phyloP scores from a whole-genome alignment of 208 protist species.

The Wallacemonas sp. region DNA sequence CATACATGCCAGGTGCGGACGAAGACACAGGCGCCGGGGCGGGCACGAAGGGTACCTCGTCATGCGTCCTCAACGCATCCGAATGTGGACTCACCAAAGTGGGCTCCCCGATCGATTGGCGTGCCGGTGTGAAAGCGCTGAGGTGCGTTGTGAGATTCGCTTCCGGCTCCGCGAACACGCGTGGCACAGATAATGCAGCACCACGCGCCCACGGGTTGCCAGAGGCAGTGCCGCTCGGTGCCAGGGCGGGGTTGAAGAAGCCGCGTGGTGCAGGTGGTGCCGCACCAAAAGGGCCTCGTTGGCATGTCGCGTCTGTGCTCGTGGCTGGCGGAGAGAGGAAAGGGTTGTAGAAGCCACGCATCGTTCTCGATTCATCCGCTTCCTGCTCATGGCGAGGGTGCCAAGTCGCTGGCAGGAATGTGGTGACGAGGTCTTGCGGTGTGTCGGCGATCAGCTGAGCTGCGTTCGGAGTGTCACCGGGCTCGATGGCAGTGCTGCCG shows the following conservation, averaged over 20 bases:
- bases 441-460: background rate
- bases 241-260: slow-evolving; percentile 1
- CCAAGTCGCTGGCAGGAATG: background rate
- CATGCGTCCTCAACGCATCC: background rate
- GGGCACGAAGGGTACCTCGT: background rate
- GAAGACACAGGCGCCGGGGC: background rate
- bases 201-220: too few species aligned
- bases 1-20: background rate
- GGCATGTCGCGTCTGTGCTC: too few species aligned
- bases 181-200: background rate
- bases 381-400: background rate
- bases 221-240: background rate
- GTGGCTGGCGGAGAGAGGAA: background rate
- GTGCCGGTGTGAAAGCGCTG: background rate
- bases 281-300: too few species aligned
- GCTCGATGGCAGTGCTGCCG: too few species aligned
- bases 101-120: background rate
- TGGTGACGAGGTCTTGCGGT: background rate
- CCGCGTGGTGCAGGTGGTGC: background rate
- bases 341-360: background rate
- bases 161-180: background rate
- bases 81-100: background rate
- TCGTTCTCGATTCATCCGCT: background rate
- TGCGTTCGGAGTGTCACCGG: too few species aligned
- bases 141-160: too few species aligned